Evolutionary conservation across 768 basidiomycete species (phyloP), one percentile per base, ranked within the genome.

Genomic region (Leccinum boreale): DNA sequence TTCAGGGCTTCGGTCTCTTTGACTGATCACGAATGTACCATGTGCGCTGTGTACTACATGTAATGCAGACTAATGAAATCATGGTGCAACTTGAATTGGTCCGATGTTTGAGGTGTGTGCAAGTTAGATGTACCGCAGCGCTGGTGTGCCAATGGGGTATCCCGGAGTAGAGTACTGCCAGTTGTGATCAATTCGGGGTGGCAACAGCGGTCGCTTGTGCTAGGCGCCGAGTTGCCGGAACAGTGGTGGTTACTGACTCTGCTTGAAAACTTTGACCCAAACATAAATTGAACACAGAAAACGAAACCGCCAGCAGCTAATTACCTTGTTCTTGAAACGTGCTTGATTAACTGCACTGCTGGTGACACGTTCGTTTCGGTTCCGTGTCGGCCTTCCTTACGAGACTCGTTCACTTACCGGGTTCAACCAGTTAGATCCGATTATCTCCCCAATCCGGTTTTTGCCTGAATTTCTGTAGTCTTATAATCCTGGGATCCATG

Each of bases 1-100:
- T 66, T 0, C 66, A 90, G 92, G 94, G 94, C 81, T 92, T 96
- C 73, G 92, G 94, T 79, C 83, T 96, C 58, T 96, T 96, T 78
- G 93, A 94, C 77, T 94, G 73, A 73, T 61, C 60, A 57, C 55
- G 36, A 61, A 60, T 52, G 58, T 73, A 66, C 51, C 50, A 26
- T 52, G 19, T 54, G 24, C 28, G 23, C 48, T 50, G 47, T 56
- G 61, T 57, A 50, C 59, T 39, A 55, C 52, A 53, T 71, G 58
- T 71, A 73, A 58, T 62, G 59, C 57, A 62, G 53, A 55, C 50
- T 53, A 59, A 59, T 63, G 52, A 60, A 49, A 58, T 48, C 55
- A 64, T 55, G 21, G 53, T 58, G 60, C 56, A 51, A 50, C 10
- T n/a, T 52, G 28, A 19, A 53, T 58, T 42, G 19, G 29, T 62